These are phyloP conservation scores for Ceratobasidium sp. DNA, from an alignment of 1,284 basidiomycete genomes.

Conservation along the genomic window DNA sequence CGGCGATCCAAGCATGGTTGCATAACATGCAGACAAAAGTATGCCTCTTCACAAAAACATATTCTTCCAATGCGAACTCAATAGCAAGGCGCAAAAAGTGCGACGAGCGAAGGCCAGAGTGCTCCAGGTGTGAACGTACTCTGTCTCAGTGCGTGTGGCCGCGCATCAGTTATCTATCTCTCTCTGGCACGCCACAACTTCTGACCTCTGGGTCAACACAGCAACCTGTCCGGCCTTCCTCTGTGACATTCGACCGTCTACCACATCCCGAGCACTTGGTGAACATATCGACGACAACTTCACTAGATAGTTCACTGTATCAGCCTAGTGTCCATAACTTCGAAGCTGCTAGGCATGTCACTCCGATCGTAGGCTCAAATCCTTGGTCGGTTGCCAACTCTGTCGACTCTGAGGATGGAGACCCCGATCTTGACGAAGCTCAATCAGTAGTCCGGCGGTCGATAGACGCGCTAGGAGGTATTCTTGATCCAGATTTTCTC, in stretches of 20 bases:
- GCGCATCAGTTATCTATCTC: neutral
- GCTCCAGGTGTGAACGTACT: neutral
- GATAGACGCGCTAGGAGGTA: neutral
- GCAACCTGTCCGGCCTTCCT: neutral
- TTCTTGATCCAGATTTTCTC: neutral
- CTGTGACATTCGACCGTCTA: neutral
- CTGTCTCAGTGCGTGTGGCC: neutral
- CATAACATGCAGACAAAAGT: constrained; percentile 19
- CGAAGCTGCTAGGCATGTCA: no score
- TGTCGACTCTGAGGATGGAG: no score
- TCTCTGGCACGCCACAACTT: neutral
- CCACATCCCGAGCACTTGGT: no score
- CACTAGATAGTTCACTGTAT: no score
- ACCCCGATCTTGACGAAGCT: no score
- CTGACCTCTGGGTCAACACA: neutral
- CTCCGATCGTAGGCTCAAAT: no score
- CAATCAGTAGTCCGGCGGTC: neutral
- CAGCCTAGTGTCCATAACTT: no score
- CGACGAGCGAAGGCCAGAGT: constrained; percentile 6
- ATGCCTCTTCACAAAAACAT: neutral
- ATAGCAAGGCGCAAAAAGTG: constrained; percentile 14
- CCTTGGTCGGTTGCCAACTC: no score
- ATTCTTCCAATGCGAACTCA: neutral
- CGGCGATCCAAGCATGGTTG: constrained; percentile 10
- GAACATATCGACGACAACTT: no score